phyloP scores from a whole-genome alignment of 495 filamentous ascomycete genomes.

The Sphaerosporella brunnea region DNA sequence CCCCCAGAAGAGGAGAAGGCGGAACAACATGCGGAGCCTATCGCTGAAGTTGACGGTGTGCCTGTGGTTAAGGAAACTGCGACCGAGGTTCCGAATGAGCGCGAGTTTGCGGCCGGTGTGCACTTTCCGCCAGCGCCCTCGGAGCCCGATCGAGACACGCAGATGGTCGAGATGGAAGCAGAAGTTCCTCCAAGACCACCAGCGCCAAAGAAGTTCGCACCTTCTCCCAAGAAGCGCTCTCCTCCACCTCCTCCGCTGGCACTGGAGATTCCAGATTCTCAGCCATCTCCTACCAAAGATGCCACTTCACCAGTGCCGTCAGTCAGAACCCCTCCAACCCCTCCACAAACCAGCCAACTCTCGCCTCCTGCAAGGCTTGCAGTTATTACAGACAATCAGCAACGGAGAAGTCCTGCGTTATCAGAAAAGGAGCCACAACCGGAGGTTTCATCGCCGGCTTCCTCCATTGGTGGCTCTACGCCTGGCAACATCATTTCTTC shows the following conservation, averaged over 20 bases:
- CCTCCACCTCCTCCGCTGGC: neutral
- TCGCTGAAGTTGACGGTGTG: constrained; percentile 14
- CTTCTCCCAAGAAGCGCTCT: neutral
- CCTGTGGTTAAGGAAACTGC: constrained; percentile 14
- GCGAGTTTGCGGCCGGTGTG: constrained; percentile 12
- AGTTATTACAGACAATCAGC: constrained; percentile 16
- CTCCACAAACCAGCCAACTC: constrained; percentile 6
- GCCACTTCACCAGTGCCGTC: neutral
- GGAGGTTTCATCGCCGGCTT: constrained; percentile 21
- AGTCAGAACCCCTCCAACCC: neutral
- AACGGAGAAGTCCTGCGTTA: neutral
- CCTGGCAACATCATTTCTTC: constrained; percentile 19
- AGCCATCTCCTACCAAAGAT: constrained; percentile 2
- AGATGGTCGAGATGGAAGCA: neutral
- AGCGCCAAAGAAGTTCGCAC: neutral
- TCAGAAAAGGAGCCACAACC: neutral
- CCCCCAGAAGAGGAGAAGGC: constrained; percentile 3
- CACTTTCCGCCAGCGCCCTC: constrained; percentile 12
- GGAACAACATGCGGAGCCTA: constrained; percentile 8
- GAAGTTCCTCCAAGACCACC: neutral
- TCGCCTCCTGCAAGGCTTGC: constrained; percentile 11
- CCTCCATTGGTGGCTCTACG: constrained; percentile 16
- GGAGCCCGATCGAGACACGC: constrained; percentile 4
- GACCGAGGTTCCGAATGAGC: constrained; percentile 15
- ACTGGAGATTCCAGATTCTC: constrained; percentile 15